A percentile compares a stretch with the other conserved stretches of the same genome.
Evolutionary conservation across 1,284 basidiomycete species (phyloP).

Genomic region (Fomitiporia mediterranea): DNA sequence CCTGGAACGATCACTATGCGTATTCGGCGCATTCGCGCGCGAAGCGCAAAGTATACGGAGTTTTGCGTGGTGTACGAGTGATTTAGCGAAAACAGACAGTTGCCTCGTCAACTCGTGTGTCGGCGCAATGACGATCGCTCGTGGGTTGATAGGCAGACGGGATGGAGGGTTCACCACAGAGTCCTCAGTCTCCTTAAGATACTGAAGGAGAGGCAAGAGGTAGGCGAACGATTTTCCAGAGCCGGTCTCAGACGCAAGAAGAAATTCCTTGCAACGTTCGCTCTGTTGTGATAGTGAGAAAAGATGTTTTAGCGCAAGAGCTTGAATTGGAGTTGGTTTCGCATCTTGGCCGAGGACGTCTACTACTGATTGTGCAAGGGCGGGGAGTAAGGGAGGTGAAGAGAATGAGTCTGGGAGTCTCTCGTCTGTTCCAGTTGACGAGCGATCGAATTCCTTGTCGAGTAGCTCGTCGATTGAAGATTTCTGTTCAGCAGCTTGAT

Average conservation of each 20-base stretch:
- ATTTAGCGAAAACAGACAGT: slow-evolving; percentile 67
- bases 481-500: slow-evolving; percentile 12
- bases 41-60: slow-evolving; percentile 71
- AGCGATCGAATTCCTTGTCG: slow-evolving; percentile 38
- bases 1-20: slow-evolving; percentile 21
- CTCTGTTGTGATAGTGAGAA: slow-evolving; percentile 30
- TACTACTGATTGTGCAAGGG: slow-evolving; percentile 50
- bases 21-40: slow-evolving; percentile 47
- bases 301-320: slow-evolving; percentile 60
- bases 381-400: slow-evolving; percentile 64
- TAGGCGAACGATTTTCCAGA: slow-evolving; percentile 91
- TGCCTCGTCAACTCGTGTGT: slow-evolving; percentile 87
- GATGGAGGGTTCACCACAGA: slow-evolving; percentile 11
- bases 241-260: slow-evolving; percentile 84
- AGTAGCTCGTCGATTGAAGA: slow-evolving; percentile 28
- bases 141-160: slow-evolving; percentile 47
- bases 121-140: slow-evolving; percentile 77
- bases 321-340: slow-evolving; percentile 70
- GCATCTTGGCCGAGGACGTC: slow-evolving; percentile 52
- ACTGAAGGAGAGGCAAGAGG: slow-evolving; percentile 75
- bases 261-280: slow-evolving; percentile 46
- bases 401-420: slow-evolving; percentile 39
- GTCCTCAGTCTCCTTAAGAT: slow-evolving; percentile 61
- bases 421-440: slow-evolving; percentile 18
- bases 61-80: slow-evolving; percentile 68